Conservation (phyloP, 2,329 filamentous ascomycete genomes). For the Neurospora sp. region DNA sequence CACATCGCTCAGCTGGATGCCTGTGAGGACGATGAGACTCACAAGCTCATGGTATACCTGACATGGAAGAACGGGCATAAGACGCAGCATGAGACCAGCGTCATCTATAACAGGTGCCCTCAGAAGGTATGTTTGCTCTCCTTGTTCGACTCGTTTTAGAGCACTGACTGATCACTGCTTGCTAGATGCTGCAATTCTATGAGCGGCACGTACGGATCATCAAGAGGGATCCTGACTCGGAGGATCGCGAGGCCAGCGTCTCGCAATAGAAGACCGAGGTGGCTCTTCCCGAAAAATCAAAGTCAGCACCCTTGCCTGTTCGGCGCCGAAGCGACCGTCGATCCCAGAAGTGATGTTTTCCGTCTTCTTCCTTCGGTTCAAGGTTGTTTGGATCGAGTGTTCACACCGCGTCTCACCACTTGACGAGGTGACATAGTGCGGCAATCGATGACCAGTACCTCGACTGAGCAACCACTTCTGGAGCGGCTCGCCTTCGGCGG, state of each 20-base stretch:
- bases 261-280: not conserved
- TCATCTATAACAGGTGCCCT: constrained; percentile 66
- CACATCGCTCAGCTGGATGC: constrained; percentile 61
- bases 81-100: constrained; percentile 58
- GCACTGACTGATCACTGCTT: too few relatives aligned
- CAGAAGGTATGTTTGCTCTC: constrained; percentile 48
- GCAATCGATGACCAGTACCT: too few relatives aligned
- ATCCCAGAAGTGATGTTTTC: too few relatives aligned
- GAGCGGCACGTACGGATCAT: constrained; percentile 47
- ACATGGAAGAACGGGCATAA: constrained; percentile 66
- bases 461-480: too few relatives aligned
- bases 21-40: constrained; percentile 53
- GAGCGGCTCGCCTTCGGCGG: too few relatives aligned
- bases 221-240: constrained; percentile 21
- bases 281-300: not conserved
- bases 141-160: too few relatives aligned
- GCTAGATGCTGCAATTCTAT: constrained; percentile 47
- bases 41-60: constrained; percentile 55
- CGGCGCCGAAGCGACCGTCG: too few relatives aligned
- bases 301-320: too few relatives aligned
- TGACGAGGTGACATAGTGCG: too few relatives aligned
- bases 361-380: too few relatives aligned
- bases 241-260: not conserved
- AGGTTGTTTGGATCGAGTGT: too few relatives aligned
- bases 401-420: too few relatives aligned